Evolutionary conservation across 139 green algal genomes (phyloP), one percentile per base, ranked within the genome.

Genomic region (Trebouxia sp.): DNA sequence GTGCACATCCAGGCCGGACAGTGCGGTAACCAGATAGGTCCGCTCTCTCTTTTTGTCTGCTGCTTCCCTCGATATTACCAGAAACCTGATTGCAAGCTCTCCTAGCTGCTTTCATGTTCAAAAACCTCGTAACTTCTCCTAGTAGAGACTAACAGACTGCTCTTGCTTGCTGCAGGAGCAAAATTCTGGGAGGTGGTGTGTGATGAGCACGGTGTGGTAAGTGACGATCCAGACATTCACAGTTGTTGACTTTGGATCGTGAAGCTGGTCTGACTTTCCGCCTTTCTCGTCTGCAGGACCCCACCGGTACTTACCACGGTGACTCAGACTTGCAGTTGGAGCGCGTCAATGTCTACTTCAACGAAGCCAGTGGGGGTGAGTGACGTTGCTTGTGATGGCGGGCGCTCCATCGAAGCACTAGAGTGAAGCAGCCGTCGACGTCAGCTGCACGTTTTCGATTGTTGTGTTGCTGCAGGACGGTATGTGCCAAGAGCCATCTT

Each of bases 321-420:
- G 93, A 97, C 86, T 92, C 86, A 47, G 95, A 98, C 87, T 89
- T 98, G 32, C 95, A 98, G 90, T 85, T 98, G 67, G 95, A 98
- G 88, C 91, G 94, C 82, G 95, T 98, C 83, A 98, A 98, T 82
- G 95, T 98, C 10, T 98, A 98, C 90, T 98, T 96, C 88, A 97
- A 97, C 83, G 94, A 98, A 84, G 93, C 93, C 62, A 92, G 82
- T 38, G 91, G 91, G 48, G 91, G 88, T 88, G 69, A 80, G 87
- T 42, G 62, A 72, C 62, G 32, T 72, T 72, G 28, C 12, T 72
- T 72, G 35, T 72, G 42, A 72, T 72, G 62, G 62, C 62, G 62
- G 62, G 62, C 62, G 42, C 32, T 24, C 14, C 62, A 72, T 72
- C 32, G 62, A 32, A 72, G 37, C 62, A 65, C n/a, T n/a, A n/a